Conservation (phyloP, 768 basidiomycete genomes). For the Boletus pseudo-olivaceus region DNA sequence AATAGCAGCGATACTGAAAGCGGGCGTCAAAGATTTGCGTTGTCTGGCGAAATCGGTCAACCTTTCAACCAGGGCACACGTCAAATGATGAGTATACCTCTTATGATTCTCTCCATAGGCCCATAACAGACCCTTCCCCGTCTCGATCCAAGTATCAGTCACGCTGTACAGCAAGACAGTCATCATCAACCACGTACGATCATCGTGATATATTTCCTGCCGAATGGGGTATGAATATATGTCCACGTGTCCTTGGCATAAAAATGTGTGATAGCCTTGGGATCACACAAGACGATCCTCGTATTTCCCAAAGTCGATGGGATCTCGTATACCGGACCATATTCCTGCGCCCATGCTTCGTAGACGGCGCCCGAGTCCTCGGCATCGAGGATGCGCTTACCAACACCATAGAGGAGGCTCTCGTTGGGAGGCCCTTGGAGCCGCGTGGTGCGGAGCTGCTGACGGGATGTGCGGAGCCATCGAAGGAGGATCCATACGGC, state of each 20-base stretch:
- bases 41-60: conserved; percentile 22
- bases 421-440: conserved; percentile 18
- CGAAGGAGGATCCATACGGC: conserved; percentile 9
- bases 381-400: not conserved
- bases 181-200: not conserved
- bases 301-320: conserved; percentile 13
- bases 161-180: not conserved
- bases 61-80: not conserved
- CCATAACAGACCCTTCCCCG: conserved; percentile 31
- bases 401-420: conserved; percentile 18
- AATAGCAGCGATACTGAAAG: conserved; percentile 37
- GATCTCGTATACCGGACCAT: conserved; percentile 14
- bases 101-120: conserved; percentile 43
- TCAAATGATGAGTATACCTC: conserved; percentile 27
- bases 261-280: conserved; percentile 31
- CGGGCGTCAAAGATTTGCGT: conserved; percentile 36
- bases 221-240: conserved; percentile 41
- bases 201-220: conserved; percentile 30
- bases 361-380: conserved; percentile 8
- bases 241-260: conserved; percentile 19
- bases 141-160: not conserved
- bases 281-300: conserved; percentile 34
- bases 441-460: conserved; percentile 7
- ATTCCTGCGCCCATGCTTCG: conserved; percentile 22
- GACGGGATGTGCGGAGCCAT: not conserved